A percentile compares a stretch with the other conserved stretches of the same genome.
Conservation (phyloP, 441 rosid genomes). For the Isatis lusitanica region DNA sequence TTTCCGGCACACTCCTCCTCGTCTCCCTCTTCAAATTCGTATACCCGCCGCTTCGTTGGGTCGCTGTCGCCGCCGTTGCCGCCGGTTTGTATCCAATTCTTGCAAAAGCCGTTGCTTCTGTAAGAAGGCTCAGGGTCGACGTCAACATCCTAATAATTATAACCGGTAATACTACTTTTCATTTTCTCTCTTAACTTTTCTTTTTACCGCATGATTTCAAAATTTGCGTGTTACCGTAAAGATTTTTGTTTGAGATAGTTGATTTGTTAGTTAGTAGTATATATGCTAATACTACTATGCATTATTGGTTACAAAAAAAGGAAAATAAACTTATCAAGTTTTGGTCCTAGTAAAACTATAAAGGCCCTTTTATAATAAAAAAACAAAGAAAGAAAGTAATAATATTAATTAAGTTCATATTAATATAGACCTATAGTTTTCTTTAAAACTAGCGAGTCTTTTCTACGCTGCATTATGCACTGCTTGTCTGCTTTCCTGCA, state of each 20-base stretch:
- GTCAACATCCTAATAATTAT: slow-evolving; percentile 62
- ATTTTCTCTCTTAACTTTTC: neutral
- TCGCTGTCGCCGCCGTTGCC: slow-evolving; percentile 66
- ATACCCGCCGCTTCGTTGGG: slow-evolving; percentile 62
- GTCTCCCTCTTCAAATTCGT: slow-evolving; percentile 56
- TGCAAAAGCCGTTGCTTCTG: slow-evolving; percentile 51
- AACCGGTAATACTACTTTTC: slow-evolving; percentile 53
- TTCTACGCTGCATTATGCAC: no score
- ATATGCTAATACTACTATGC: neutral
- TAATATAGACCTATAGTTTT: neutral
- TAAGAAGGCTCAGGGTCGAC: slow-evolving; percentile 55
- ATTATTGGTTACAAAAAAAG: neutral
- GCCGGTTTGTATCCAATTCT: slow-evolving; percentile 61
- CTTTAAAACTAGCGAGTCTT: slow-evolving; percentile 13
- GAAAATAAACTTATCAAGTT: neutral
- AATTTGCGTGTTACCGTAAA: no score
- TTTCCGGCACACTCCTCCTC: slow-evolving; percentile 56
- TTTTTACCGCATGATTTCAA: no score
- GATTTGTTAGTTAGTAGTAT: neutral
- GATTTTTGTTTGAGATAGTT: neutral
- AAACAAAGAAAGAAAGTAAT: no score
- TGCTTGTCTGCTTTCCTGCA: slow-evolving; percentile 17
- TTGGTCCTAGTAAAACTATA: neutral
- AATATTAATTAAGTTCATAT: neutral
- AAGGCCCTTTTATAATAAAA: no score